Percentiles rank a stretch among this genome's conserved stretches.
Evolutionary conservation across 257 asterid genomes (phyloP).

Genomic region (Gentiana dahurica): DNA sequence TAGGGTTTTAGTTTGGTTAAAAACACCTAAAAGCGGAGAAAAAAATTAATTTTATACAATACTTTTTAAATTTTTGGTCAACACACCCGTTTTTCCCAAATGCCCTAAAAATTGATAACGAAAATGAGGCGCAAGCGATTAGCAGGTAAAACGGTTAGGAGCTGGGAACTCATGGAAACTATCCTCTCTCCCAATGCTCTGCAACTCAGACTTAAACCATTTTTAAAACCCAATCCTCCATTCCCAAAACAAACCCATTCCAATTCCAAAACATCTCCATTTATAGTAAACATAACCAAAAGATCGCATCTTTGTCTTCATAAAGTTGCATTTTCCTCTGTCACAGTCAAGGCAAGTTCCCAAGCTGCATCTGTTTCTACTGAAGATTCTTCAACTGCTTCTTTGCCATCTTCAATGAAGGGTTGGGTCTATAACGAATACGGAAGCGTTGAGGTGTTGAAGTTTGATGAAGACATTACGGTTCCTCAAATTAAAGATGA

Average conservation of each 20-base stretch:
- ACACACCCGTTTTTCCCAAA: too few species aligned
- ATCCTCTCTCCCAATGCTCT: conserved; percentile 50
- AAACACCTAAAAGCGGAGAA: too few species aligned
- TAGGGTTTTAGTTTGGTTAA: too few species aligned
- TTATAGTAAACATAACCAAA: conserved; percentile 11
- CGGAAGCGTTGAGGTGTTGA: conserved; percentile 69
- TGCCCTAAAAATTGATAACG: neutral
- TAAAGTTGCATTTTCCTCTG: conserved; percentile 9
- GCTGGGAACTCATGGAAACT: conserved; percentile 38
- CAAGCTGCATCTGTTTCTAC: conserved; percentile 43
- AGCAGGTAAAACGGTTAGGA: neutral
- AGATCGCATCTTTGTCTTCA: conserved; percentile 9
- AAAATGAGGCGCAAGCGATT: conserved; percentile 4
- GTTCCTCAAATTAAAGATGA: conserved; percentile 64
- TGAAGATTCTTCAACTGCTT: conserved; percentile 27
- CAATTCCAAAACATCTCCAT: conserved; percentile 3
- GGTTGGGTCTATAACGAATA: conserved; percentile 76
- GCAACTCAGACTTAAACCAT: conserved; percentile 20
- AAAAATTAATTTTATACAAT: too few species aligned
- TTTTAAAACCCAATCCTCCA: conserved; percentile 12
- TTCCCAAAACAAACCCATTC: conserved; percentile 18
- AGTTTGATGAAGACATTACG: conserved; percentile 38
- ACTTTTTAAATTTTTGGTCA: too few species aligned
- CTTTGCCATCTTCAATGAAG: conserved; percentile 65
- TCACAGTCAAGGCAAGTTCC: conserved; percentile 40